A percentile compares a stretch with the other conserved stretches of the same genome.
These are phyloP conservation scores for Coemansia sp. DNA, from an alignment of 192 early-diverging fungal species.

Conservation along the genomic window DNA sequence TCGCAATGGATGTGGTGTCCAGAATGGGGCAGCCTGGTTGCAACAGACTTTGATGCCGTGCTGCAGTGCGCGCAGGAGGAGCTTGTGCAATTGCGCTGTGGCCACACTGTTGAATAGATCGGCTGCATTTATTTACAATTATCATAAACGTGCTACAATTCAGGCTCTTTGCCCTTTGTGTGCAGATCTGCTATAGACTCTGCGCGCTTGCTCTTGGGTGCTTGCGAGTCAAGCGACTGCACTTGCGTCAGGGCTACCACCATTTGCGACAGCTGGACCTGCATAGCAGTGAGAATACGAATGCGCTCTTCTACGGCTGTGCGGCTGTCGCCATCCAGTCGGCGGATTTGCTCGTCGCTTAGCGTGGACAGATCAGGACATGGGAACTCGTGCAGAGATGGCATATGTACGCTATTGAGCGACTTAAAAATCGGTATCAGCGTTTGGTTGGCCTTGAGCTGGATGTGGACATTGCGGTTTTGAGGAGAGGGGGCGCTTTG, in stretches of 20 bases:
- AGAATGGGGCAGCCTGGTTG: conserved; percentile 43
- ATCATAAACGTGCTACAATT: conserved; percentile 4
- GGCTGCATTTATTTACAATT: conserved; percentile 3
- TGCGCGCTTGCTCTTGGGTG: not conserved
- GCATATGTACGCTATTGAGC: conserved; percentile 14
- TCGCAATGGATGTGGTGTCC: conserved; percentile 47
- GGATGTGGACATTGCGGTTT: not conserved
- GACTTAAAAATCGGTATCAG: conserved; percentile 34
- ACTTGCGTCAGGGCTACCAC: conserved; percentile 42
- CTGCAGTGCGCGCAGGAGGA: conserved; percentile 40
- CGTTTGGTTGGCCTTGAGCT: not conserved
- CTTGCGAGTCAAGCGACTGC: conserved; percentile 16
- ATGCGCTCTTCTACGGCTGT: conserved; percentile 64
- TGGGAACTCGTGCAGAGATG: conserved; percentile 36
- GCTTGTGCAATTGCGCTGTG: conserved; percentile 29
- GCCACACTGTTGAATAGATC: not conserved
- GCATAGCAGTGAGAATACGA: conserved; percentile 60
- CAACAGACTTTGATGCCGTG: conserved; percentile 32
- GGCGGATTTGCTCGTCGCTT: conserved; percentile 59
- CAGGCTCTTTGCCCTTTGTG: conserved; percentile 26
- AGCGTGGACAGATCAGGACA: conserved; percentile 50
- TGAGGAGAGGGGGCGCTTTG: not conserved
- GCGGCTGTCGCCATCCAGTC: conserved; percentile 57
- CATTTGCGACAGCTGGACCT: conserved; percentile 60
- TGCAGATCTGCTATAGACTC: not conserved